Conservation (phyloP, 495 filamentous ascomycete species). For the Cladorrhinum samala region DNA sequence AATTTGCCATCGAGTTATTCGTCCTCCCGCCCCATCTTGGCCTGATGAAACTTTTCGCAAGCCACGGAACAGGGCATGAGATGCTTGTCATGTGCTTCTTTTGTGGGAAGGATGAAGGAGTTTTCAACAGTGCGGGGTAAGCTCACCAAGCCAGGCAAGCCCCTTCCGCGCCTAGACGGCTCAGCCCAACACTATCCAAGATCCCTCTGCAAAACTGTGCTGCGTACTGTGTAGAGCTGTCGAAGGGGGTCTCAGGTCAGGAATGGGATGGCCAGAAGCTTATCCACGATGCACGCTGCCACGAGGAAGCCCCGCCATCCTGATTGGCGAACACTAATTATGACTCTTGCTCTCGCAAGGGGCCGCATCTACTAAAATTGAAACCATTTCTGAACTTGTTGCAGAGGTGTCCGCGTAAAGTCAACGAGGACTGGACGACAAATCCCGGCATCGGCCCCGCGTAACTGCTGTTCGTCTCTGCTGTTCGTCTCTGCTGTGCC, state of each 20-base stretch:
- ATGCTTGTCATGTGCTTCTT: conserved; percentile 17
- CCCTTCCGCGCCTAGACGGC: not conserved
- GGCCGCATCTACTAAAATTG: too few species aligned
- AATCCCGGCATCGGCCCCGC: not conserved
- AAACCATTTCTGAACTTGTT: too few species aligned
- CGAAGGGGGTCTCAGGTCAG: not conserved
- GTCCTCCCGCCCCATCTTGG: too few species aligned
- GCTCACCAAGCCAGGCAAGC: not conserved
- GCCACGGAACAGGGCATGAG: conserved; percentile 4
- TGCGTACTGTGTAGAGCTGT: too few species aligned
- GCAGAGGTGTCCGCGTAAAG: too few species aligned
- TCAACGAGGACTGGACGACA: too few species aligned
- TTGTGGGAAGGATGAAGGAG: not conserved
- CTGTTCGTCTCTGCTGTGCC: not conserved
- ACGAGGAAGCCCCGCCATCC: not conserved
- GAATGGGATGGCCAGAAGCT: not conserved
- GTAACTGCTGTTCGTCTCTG: not conserved
- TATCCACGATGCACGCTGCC: too few species aligned
- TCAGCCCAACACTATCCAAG: not conserved
- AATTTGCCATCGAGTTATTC: too few species aligned
- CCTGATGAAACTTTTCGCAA: too few species aligned
- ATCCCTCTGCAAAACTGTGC: too few species aligned
- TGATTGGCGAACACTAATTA: not conserved
- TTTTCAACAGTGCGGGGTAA: not conserved
- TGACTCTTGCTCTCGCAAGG: not conserved